Conservation (phyloP, 2,329 filamentous ascomycete genomes). For the Aspergillus spinulosporus region DNA sequence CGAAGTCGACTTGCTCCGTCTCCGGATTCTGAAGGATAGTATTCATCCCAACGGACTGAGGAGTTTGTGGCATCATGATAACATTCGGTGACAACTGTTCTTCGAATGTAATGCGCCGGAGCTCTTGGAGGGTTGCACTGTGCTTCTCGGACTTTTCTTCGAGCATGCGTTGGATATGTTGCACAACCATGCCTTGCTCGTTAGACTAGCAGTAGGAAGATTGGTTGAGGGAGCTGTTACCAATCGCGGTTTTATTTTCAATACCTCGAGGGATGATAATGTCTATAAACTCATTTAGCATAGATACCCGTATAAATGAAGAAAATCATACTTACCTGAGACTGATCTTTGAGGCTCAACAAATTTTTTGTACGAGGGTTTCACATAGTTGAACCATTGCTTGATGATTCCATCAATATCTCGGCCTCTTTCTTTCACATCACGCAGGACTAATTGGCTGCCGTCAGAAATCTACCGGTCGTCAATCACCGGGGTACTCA, state of each 20-base stretch:
- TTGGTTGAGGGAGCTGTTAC: conserved; percentile 23
- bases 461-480: conserved; percentile 21
- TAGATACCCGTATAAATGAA: neutral
- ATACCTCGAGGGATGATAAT: conserved; percentile 94
- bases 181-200: conserved; percentile 76
- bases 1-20: conserved; percentile 83
- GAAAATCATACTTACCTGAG: conserved; percentile 57
- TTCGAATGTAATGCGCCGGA: conserved; percentile 67
- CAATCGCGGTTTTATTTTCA: conserved; percentile 88
- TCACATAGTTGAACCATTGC: conserved; percentile 95
- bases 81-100: conserved; percentile 74
- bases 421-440: conserved; percentile 83
- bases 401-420: conserved; percentile 96
- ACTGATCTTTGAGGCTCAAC: conserved; percentile 89
- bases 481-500: conserved; percentile 46
- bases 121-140: conserved; percentile 71
- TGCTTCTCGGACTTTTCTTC: conserved; percentile 83
- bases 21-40: conserved; percentile 82
- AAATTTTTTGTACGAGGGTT: conserved; percentile 92
- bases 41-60: conserved; percentile 83
- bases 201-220: conserved; percentile 14
- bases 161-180: conserved; percentile 86
- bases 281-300: conserved; percentile 52
- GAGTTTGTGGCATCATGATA: conserved; percentile 71
- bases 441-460: conserved; percentile 67